Percentiles rank a stretch among this genome's conserved stretches.
These are phyloP conservation scores for Ambrosiella cleistominuta DNA, from an alignment of 2,329 filamentous ascomycete genomes.

Conservation along the genomic window DNA sequence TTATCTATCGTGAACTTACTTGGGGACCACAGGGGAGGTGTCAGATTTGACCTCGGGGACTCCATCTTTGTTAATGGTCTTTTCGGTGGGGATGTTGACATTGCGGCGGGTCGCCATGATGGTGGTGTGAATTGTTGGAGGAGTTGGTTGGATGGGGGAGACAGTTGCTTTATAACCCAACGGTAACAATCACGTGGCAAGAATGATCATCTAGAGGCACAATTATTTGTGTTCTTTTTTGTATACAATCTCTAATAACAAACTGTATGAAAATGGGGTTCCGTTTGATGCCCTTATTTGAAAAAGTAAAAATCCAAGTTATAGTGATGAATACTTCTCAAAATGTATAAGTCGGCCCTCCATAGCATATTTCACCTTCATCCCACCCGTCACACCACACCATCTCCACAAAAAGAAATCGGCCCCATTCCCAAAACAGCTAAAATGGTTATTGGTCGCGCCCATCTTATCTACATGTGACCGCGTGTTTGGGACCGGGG, in stretches of 20 bases:
- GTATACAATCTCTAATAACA: too few relatives aligned
- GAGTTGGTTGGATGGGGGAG: not conserved
- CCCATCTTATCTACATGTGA: not conserved
- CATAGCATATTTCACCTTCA: not conserved
- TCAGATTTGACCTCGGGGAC: constrained; percentile 37
- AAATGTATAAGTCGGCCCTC: not conserved
- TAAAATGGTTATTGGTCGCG: not conserved
- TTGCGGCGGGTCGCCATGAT: constrained; percentile 56
- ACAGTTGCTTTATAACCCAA: not conserved
- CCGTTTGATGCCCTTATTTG: too few relatives aligned
- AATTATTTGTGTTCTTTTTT: too few relatives aligned
- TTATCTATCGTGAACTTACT: constrained; percentile 32
- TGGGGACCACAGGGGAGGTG: constrained; percentile 67
- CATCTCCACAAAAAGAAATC: not conserved
- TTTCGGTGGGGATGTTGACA: constrained; percentile 36
- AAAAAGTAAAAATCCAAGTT: too few relatives aligned
- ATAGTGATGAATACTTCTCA: too few relatives aligned
- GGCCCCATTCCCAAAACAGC: not conserved
- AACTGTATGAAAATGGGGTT: too few relatives aligned
- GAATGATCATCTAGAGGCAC: too few relatives aligned
- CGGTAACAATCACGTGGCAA: too few relatives aligned
- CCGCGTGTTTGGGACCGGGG: not conserved
- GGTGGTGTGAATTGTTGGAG: not conserved
- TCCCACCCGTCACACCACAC: not conserved
- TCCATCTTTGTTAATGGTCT: constrained; percentile 46